Evolutionary conservation across 2,329 filamentous ascomycete genomes (phyloP).

Genomic region (Monosporascus sp.): DNA sequence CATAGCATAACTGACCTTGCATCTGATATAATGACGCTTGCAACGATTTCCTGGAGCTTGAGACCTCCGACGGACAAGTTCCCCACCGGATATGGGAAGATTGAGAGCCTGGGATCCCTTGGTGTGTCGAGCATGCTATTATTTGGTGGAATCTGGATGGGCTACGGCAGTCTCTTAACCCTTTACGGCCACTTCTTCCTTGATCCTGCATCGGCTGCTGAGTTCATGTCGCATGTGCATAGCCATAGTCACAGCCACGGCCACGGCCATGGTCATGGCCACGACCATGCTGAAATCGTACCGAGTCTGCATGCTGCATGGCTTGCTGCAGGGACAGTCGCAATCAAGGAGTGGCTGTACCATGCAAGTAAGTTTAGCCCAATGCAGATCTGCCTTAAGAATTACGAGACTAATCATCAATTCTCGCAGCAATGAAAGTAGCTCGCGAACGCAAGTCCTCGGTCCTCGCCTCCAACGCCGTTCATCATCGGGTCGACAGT

Average conservation of each 20-base stretch:
- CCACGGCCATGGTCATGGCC: slow-evolving; percentile 44
- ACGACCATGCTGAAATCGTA: slow-evolving; percentile 57
- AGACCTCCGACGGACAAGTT: slow-evolving; percentile 79
- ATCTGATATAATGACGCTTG: slow-evolving; percentile 88
- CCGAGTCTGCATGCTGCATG: slow-evolving; percentile 93
- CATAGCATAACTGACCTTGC: slow-evolving; percentile 94
- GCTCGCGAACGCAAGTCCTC: slow-evolving; percentile 91
- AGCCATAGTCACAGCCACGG: slow-evolving; percentile 57
- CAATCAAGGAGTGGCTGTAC: slow-evolving; percentile 96
- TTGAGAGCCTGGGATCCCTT: slow-evolving; percentile 92
- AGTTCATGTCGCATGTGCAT: slow-evolving; percentile 52
- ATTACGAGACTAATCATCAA: slow-evolving; percentile 19
- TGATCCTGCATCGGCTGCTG: slow-evolving; percentile 52
- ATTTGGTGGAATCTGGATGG: slow-evolving; percentile 88
- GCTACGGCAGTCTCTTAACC: slow-evolving; percentile 66
- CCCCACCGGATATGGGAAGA: slow-evolving; percentile 89
- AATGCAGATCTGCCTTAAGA: neutral
- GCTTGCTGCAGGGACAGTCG: slow-evolving; percentile 84
- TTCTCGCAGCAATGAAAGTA: slow-evolving; percentile 77
- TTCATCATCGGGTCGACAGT: slow-evolving; percentile 95
- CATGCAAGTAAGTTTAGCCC: slow-evolving; percentile 72
- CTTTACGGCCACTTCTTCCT: slow-evolving; percentile 70
- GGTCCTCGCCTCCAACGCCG: slow-evolving; percentile 89
- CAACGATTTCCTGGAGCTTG: slow-evolving; percentile 90
- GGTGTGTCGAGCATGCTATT: slow-evolving; percentile 91